These are phyloP conservation scores for Myxozyma neotropica DNA, from an alignment of 805 yeast species.

Conservation along the genomic window DNA sequence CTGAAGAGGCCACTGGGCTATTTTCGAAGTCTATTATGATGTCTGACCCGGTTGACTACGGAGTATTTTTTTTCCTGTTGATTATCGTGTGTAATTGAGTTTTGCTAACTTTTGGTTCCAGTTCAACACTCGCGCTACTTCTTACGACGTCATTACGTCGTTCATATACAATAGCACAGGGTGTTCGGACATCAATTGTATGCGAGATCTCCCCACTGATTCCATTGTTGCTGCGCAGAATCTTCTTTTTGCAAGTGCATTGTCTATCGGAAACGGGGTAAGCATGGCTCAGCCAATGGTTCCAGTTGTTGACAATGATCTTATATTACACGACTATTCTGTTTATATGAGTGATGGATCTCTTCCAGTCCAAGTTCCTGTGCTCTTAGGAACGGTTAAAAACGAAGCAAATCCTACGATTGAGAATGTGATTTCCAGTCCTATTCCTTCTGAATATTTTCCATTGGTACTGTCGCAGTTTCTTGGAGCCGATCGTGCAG, in stretches of 20 bases:
- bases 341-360: constrained; percentile 19
- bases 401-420: constrained; percentile 37
- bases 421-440: constrained; percentile 18
- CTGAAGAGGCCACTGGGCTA: constrained; percentile 18
- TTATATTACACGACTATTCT: constrained; percentile 32
- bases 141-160: constrained; percentile 13
- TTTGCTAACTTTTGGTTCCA: background rate
- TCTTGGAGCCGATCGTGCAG: constrained; percentile 26
- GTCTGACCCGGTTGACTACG: constrained; percentile 34
- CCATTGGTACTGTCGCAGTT: constrained; percentile 10
- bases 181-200: constrained; percentile 26
- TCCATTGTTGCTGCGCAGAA: constrained; percentile 22
- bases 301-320: constrained; percentile 38
- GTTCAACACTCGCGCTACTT: constrained; percentile 24
- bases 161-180: constrained; percentile 18
- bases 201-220: constrained; percentile 15
- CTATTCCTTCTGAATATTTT: constrained; percentile 12
- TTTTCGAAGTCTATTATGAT: constrained; percentile 21
- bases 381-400: constrained; percentile 37
- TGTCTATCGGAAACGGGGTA: constrained; percentile 13
- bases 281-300: constrained; percentile 35
- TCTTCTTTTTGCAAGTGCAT: constrained; percentile 7
- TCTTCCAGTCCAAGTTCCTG: constrained; percentile 34
- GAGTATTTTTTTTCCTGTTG: constrained; percentile 23
- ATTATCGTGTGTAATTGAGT: background rate